Evolutionary conservation across 2,329 filamentous ascomycete genomes (phyloP).

Genomic region (Sphaerulina musiva): DNA sequence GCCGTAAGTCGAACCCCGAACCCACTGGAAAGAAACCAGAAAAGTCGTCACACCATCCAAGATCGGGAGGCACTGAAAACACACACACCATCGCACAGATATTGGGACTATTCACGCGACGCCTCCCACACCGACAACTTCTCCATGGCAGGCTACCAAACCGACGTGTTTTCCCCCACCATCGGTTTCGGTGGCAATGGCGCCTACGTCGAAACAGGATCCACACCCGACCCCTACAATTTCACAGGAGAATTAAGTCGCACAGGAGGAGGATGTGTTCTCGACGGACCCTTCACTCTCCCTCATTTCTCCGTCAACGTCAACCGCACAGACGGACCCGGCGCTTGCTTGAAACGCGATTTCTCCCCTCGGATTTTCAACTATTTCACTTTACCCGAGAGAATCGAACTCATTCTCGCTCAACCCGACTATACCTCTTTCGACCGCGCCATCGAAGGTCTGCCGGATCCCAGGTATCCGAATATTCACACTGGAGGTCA

Average conservation of each 20-base stretch:
- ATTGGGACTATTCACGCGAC: background rate
- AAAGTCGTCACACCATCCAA: background rate
- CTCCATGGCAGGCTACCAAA: background rate
- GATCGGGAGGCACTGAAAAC: too few species aligned
- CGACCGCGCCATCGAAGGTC: background rate
- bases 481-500: background rate
- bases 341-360: background rate
- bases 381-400: background rate
- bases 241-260: background rate
- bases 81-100: background rate
- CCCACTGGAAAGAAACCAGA: background rate
- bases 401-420: background rate
- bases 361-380: background rate
- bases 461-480: background rate
- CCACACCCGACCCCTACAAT: background rate
- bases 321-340: background rate
- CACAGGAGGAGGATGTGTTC: background rate
- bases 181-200: background rate
- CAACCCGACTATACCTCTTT: background rate
- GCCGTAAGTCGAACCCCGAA: background rate
- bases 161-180: background rate
- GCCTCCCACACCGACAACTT: background rate
- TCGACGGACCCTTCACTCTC: background rate
- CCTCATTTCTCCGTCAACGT: background rate
- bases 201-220: background rate